Percentiles rank a stretch among this genome's conserved stretches.
These are phyloP conservation scores for Phytophthora boehmeriae DNA, from an alignment of 352 stramenopile genomes.

Conservation along the genomic window DNA sequence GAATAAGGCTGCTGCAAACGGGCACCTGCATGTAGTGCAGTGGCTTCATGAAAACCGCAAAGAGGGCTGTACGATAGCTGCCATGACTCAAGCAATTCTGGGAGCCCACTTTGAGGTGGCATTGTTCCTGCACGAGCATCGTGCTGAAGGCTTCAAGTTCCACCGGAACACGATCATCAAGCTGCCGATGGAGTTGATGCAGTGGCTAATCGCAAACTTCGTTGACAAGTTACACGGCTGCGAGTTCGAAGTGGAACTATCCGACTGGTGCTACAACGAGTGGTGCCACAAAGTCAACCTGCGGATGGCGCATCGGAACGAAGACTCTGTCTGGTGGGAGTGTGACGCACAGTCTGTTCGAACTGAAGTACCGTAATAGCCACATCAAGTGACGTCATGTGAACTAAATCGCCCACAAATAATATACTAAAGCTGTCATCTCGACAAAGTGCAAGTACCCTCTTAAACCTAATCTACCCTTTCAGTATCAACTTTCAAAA, in stretches of 20 bases:
- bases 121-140: conserved; percentile 27
- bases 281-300: conserved; percentile 28
- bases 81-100: conserved; percentile 31
- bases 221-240: conserved; percentile 18
- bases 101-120: conserved; percentile 29
- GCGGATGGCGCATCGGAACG: conserved; percentile 30
- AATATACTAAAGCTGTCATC: too few species aligned
- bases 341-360: conserved; percentile 14
- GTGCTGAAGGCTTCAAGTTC: conserved; percentile 24
- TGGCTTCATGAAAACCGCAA: conserved; percentile 33
- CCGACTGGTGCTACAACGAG: conserved; percentile 32
- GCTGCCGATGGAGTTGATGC: conserved; percentile 32
- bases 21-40: conserved; percentile 23
- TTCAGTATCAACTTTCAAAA: not conserved
- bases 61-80: conserved; percentile 29
- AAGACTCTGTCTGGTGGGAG: conserved; percentile 32
- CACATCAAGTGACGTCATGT: not conserved
- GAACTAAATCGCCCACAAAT: too few species aligned
- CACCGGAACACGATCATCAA: conserved; percentile 26
- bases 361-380: not conserved
- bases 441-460: too few species aligned
- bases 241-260: conserved; percentile 30
- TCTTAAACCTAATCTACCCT: too few species aligned
- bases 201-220: conserved; percentile 35
- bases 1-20: conserved; percentile 27